phyloP scores from a whole-genome alignment of 441 rosid genomes.

The Euphorbia celastroides region DNA sequence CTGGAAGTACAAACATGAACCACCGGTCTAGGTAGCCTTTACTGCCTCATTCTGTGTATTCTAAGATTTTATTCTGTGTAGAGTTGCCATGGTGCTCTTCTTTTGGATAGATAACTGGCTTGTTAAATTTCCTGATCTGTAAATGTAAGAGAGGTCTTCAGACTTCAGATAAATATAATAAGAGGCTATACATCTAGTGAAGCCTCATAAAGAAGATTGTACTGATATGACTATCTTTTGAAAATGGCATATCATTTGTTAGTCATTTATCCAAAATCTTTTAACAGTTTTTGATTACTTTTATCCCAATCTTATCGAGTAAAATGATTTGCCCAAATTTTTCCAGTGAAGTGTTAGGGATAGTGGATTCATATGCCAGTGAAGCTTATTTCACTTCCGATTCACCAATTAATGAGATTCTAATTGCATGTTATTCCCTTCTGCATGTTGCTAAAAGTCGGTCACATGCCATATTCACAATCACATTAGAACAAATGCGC shows the following conservation, averaged over 20 bases:
- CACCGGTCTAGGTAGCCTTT: conserved; percentile 74
- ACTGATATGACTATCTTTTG: not conserved
- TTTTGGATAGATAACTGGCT: not conserved
- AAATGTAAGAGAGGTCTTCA: not conserved
- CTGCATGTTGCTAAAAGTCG: conserved; percentile 57
- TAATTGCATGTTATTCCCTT: conserved; percentile 23
- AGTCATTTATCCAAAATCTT: conserved; percentile 1
- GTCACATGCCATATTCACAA: conserved; percentile 98
- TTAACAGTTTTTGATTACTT: not conserved
- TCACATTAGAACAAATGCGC: conserved; percentile 92
- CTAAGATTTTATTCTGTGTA: not conserved
- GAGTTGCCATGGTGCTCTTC: not conserved
- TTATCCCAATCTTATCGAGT: not conserved
- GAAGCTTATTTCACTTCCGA: not conserved
- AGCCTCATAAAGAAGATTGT: not conserved
- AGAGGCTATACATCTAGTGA: not conserved
- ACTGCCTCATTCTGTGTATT: not conserved
- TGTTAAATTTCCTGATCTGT: not conserved
- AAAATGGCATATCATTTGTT: not conserved
- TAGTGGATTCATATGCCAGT: not conserved
- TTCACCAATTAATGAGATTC: conserved; percentile 14
- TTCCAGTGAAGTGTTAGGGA: not conserved
- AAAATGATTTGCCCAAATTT: not conserved
- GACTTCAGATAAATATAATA: no score
- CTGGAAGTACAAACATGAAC: conserved; percentile 99